A percentile compares a stretch with the other conserved stretches of the same genome.
Conservation (phyloP, 495 filamentous ascomycete species). For the Hypomontagnella monticulosa region DNA sequence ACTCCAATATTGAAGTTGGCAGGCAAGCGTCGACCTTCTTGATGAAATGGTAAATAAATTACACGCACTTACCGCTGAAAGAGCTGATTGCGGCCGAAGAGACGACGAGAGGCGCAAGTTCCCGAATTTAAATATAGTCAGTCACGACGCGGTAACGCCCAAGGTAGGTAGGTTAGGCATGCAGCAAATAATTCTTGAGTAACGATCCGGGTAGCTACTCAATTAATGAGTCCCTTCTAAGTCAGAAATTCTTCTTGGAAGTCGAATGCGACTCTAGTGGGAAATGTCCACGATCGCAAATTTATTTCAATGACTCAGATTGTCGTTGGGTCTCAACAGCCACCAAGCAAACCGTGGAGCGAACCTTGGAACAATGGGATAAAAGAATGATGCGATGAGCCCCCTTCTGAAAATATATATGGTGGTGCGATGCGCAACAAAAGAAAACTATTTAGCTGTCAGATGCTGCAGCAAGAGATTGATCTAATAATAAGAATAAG, state of each 20-base stretch:
- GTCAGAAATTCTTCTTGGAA: neutral
- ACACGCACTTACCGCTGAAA: constrained; percentile 28
- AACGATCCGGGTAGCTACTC: neutral
- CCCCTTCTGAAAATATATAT: constrained; percentile 12
- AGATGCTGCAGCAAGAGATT: constrained; percentile 25
- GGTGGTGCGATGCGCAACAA: constrained; percentile 21
- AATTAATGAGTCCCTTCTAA: neutral
- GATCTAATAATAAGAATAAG: constrained; percentile 26
- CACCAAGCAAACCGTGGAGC: neutral
- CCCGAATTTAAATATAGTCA: neutral
- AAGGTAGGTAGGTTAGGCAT: constrained; percentile 1
- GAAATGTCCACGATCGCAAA: constrained; percentile 14
- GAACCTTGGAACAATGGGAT: neutral
- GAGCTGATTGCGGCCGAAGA: constrained; percentile 1
- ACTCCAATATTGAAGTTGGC: neutral
- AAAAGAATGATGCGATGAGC: constrained; percentile 9
- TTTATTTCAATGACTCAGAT: constrained; percentile 6
- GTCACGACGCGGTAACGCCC: constrained; percentile 4
- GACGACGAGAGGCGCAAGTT: constrained; percentile 4
- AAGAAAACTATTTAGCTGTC: constrained; percentile 25
- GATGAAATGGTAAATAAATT: neutral
- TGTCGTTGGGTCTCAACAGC: constrained; percentile 31
- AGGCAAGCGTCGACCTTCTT: neutral
- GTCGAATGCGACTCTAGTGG: constrained; percentile 17
- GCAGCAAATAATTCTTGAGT: neutral